A percentile compares a stretch with the other conserved stretches of the same genome.
Conservation (phyloP, 331 rosid genomes). For the Malus hybrid region DNA sequence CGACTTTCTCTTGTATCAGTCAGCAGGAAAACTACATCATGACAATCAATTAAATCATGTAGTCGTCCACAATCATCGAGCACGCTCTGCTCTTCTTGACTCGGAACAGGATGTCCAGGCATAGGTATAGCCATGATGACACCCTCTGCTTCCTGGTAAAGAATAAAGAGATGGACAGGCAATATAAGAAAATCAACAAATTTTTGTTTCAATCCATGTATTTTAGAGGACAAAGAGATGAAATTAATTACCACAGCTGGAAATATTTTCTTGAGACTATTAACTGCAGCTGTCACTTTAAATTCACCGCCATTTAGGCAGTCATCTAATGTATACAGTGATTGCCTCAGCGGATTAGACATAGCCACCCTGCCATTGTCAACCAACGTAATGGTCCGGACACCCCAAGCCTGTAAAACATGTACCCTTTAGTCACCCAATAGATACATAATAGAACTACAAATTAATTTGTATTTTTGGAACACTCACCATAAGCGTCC, state of each 20-base stretch:
- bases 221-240: slow-evolving; percentile 1
- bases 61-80: slow-evolving; percentile 63
- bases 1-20: slow-evolving; percentile 97
- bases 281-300: slow-evolving; percentile 76
- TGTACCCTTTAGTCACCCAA: slow-evolving; percentile 3
- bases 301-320: slow-evolving; percentile 80
- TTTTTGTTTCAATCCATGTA: not conserved
- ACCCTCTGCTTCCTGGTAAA: slow-evolving; percentile 69
- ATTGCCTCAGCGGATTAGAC: slow-evolving; percentile 94
- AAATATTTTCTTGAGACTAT: slow-evolving; percentile 69
- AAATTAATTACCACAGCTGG: slow-evolving; percentile 73
- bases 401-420: slow-evolving; percentile 60
- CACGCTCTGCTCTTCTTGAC: slow-evolving; percentile 50
- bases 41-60: slow-evolving; percentile 60
- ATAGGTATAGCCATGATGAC: slow-evolving; percentile 81
- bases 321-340: slow-evolving; percentile 81
- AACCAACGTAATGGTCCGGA: slow-evolving; percentile 66
- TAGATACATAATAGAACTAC: not conserved
- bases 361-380: slow-evolving; percentile 88
- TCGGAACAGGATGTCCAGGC: slow-evolving; percentile 89
- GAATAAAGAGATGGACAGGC: not conserved
- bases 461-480: not conserved
- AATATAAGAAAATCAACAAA: slow-evolving; percentile 1
- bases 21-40: slow-evolving; percentile 69
- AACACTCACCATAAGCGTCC: slow-evolving; percentile 91